Base-by-base conservation (phyloP, 345 rosid genomes). In the Citrus medica region DNA sequence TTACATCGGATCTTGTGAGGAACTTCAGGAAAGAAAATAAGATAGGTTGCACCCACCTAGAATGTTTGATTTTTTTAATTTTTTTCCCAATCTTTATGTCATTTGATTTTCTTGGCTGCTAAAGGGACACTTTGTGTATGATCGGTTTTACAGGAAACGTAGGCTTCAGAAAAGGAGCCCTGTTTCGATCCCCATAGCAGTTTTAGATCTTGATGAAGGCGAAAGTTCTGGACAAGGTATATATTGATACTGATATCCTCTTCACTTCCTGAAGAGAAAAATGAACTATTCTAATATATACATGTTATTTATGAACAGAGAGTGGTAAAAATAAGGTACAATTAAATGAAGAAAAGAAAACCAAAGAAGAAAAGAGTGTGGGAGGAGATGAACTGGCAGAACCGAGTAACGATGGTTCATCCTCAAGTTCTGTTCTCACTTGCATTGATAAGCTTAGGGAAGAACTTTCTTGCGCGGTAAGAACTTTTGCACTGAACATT, bases 381-480 rank as follows among this genome's bases (percentile, higher is more conserved):
- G 75, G 71, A 73, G 83, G 40, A 58, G 79, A 82, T 42, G 83
- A 86, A 73, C 40, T 61, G 56, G 12, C 53, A 2, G 86, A 77
- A 53, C 76, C 85, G 32, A 66, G 71, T 1, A 67, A 81, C 21
- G 74, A 68, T 53, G 85, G 59, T 64, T 83, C 87, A 38, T 69
- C 78, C 79, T 72, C 91, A 38, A 76, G 27, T 66, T 33, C 84
- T 8, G 79, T 56, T 66, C 80, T 88, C 76, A 91, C 94, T 1
- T 90, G 93, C 75, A 80, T 94, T 66, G 98, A 94, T 75, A 92
- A 89, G 79, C 98, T 95, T 19, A 89, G 92, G 78, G 97, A 94
- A 16, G 99, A 95, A 61, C 90, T 95, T 67, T 96, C 99, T 19
- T 96, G 99, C 67, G 99, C 99, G 8, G 97, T 96, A 84, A 87